phyloP scores from a whole-genome alignment of 805 yeast genomes.

The Saturnispora kantuleensis region DNA sequence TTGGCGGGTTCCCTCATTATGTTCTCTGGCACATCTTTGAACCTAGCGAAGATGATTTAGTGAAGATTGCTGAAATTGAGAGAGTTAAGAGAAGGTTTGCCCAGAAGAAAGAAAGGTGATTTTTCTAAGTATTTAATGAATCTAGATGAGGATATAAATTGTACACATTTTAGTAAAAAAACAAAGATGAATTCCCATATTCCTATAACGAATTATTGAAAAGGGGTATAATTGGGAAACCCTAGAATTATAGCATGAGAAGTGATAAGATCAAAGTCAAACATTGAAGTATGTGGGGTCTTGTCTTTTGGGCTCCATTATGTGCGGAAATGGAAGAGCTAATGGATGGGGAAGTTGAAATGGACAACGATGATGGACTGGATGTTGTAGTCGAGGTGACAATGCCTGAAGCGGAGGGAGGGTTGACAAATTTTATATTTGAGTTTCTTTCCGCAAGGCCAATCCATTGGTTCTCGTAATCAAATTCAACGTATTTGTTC shows the following conservation, averaged over 20 bases:
- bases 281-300: not conserved
- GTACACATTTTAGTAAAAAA: too few relatives aligned
- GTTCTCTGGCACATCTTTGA: constrained; percentile 87
- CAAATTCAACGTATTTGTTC: constrained; percentile 47
- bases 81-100: constrained; percentile 42
- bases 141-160: too few relatives aligned
- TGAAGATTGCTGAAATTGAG: constrained; percentile 59
- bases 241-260: not conserved
- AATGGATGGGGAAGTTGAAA: not conserved
- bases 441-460: constrained; percentile 43
- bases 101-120: not conserved
- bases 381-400: constrained; percentile 3
- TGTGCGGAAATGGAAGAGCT: not conserved
- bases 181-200: too few relatives aligned
- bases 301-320: not conserved
- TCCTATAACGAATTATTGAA: too few relatives aligned
- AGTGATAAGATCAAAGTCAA: not conserved
- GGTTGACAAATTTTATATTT: constrained; percentile 19
- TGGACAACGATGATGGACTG: not conserved
- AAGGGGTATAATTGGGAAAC: not conserved
- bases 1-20: constrained; percentile 85
- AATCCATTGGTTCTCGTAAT: constrained; percentile 36
- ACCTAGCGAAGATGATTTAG: constrained; percentile 77
- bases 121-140: too few relatives aligned
- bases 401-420: not conserved